Conservation (phyloP, 108 stramenopile genomes). For the Cyclotella atomus region DNA sequence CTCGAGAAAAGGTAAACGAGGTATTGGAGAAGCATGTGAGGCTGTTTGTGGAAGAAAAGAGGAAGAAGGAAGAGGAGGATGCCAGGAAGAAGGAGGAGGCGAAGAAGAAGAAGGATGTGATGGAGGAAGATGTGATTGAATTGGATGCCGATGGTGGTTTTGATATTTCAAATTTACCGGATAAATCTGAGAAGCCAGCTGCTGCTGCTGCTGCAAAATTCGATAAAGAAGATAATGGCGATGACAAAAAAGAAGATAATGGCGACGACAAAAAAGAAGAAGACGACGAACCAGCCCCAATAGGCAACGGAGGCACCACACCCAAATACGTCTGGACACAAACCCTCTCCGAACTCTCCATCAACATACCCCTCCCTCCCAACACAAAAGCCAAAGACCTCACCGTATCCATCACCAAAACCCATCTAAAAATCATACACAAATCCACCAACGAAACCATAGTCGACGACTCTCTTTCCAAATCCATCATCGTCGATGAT, state of each 20-base stretch:
- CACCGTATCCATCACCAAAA: conserved; percentile 81
- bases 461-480: conserved; percentile 88
- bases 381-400: conserved; percentile 91
- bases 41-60: conserved; percentile 51
- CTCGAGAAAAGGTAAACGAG: conserved; percentile 81
- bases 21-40: conserved; percentile 78
- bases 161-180: conserved; percentile 58
- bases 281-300: conserved; percentile 72
- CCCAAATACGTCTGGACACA: conserved; percentile 98
- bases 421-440: conserved; percentile 82
- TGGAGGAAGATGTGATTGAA: conserved; percentile 74
- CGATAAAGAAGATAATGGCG: conserved; percentile 7
- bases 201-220: conserved; percentile 7
- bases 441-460: conserved; percentile 63
- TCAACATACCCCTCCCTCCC: conserved; percentile 87
- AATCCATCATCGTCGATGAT: conserved; percentile 94
- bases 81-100: conserved; percentile 46
- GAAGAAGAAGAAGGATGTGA: conserved; percentile 13
- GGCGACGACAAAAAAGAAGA: conserved; percentile 44
- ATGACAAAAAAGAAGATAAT: conserved; percentile 41
- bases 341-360: conserved; percentile 90
- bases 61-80: conserved; percentile 40
- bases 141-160: conserved; percentile 71
- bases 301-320: conserved; percentile 95
- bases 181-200: not conserved